Base-by-base conservation (phyloP, 306 rosid species). In the Cucumis cinereus region DNA sequence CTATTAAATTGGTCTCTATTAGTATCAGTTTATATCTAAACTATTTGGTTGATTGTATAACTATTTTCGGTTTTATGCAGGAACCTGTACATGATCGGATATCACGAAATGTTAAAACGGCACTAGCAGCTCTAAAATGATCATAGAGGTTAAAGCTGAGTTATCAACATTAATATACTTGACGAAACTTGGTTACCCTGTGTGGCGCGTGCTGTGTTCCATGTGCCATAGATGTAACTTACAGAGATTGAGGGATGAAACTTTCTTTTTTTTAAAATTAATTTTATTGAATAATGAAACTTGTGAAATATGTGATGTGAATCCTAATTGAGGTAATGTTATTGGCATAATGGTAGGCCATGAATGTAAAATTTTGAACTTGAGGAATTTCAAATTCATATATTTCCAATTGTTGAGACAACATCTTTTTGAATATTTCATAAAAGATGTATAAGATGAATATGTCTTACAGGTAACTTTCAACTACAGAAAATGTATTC, bases 81-180 rank as follows among this genome's bases (percentile, higher is more conserved):
- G 93, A 89, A 69, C 89, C 96, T 14, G 81, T 90, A 49, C 96
- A 91, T 50, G 96, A 91, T 75, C 89, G 96, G 12, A 91, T 90
- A 80, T 89, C 98, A 28, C 89, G 87, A 41, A 91, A 91, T 36
- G 96, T 91, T 55, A 83, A 93, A 43, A 70, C n/a, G 58, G 97
- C 92, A 2, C 70, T 94, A 49, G 80, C 89, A 59, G 85, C 90
- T 41, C 81, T 91, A 30, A 75, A 77, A 79, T 91, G 79, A 83
- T 43, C 56, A 17, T 12, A 60, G 80, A 78, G 17, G 12, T 33
- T 74, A 11, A 75, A 24, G 24, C 59, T 15, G 16, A 71, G 56
- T 71, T 49, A 49, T 71, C 33, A 8, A 71, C 41, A 70, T 24
- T 22, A 43, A 45, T 24, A 14, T 26, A 49, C 40, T 45, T 15